phyloP scores from a whole-genome alignment of 352 stramenopile species.

The Globisporangium parvum region DNA sequence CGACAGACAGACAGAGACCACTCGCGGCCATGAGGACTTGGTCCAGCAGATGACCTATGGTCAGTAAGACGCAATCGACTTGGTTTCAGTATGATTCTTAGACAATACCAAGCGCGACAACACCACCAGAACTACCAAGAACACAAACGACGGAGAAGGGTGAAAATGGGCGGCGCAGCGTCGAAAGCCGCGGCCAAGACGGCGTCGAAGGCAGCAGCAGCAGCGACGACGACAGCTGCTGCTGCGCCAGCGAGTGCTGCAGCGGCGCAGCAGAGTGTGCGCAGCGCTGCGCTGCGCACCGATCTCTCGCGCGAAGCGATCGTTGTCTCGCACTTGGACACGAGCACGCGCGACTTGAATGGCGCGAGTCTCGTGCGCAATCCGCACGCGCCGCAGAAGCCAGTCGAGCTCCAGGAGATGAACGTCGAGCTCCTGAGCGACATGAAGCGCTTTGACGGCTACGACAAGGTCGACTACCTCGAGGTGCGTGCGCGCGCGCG shows the following conservation, averaged over 20 bases:
- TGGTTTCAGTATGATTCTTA: background rate
- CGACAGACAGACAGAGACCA: too few relatives aligned
- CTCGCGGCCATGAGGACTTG: too few relatives aligned
- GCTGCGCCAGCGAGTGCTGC: background rate
- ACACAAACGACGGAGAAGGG: background rate
- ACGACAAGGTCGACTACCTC: conserved; percentile 45
- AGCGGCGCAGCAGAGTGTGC: background rate
- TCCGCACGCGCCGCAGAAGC: conserved; percentile 10
- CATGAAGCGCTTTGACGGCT: conserved; percentile 47
- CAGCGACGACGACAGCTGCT: too few relatives aligned
- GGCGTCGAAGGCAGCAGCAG: conserved; percentile 1
- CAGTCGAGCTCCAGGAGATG: conserved; percentile 51
- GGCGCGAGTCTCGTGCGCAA: conserved; percentile 18
- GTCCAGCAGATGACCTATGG: too few relatives aligned
- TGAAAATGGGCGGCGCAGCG: conserved; percentile 11
- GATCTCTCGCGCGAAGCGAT: conserved; percentile 35
- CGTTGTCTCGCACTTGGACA: conserved; percentile 22
- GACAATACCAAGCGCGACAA: too few relatives aligned
- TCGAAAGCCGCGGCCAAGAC: conserved; percentile 13
- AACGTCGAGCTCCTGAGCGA: conserved; percentile 37
- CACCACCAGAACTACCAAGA: too few relatives aligned
- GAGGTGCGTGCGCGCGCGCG: conserved; percentile 16
- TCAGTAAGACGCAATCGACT: too few relatives aligned
- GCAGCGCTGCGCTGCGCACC: conserved; percentile 14
- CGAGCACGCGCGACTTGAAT: conserved; percentile 16